phyloP scores from a whole-genome alignment of 305 asterid species.

The Ajuga reptans region DNA sequence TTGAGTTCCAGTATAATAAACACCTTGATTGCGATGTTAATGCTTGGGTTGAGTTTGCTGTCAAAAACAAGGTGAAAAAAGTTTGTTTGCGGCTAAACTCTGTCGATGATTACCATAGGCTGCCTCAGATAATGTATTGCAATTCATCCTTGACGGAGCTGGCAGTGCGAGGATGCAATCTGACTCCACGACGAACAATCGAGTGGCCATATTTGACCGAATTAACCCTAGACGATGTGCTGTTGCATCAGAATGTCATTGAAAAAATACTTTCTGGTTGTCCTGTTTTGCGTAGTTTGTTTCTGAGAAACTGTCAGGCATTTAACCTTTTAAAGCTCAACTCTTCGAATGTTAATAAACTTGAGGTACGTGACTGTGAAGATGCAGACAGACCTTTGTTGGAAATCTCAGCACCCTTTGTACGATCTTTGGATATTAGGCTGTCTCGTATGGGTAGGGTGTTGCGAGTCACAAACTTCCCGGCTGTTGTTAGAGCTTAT shows the following conservation, averaged over 20 bases:
- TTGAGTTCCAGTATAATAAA: no score
- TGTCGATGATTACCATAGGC: neutral
- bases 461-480: no score
- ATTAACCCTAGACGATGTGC: neutral
- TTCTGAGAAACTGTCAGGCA: neutral
- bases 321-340: neutral
- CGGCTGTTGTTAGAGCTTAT: no score
- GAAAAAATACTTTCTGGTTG: neutral
- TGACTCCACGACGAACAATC: neutral
- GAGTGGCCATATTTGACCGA: neutral
- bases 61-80: no score
- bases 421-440: no score
- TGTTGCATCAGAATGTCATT: neutral
- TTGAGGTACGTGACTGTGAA: neutral
- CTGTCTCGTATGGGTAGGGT: no score
- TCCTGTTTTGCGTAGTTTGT: neutral
- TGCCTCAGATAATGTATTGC: neutral
- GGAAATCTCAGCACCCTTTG: neutral
- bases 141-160: neutral
- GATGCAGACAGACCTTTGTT: neutral
- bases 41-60: no score
- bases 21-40: no score
- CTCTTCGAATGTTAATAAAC: neutral
- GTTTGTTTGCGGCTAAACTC: no score
- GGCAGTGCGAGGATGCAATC: neutral